Percentiles rank a stretch among this genome's conserved stretches.
These are phyloP conservation scores for Paecilomyces niveus DNA, from an alignment of 2,329 filamentous ascomycete species.

Conservation along the genomic window DNA sequence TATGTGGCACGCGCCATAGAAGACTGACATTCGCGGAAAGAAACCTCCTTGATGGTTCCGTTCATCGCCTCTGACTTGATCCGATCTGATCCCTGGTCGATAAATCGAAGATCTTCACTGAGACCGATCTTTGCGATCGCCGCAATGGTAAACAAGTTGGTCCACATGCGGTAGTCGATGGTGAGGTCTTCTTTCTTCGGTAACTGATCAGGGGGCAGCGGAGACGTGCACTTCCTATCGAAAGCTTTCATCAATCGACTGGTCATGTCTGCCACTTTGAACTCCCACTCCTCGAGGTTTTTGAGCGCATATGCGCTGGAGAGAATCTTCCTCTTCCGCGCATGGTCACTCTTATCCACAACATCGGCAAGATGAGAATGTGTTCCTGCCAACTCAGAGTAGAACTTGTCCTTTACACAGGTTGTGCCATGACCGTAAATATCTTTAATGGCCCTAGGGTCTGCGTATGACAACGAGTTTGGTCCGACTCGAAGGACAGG, in stretches of 20 bases:
- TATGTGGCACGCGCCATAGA: slow-evolving; percentile 5
- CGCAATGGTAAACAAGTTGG: slow-evolving; percentile 29
- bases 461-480: slow-evolving; percentile 10
- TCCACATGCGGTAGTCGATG: slow-evolving; percentile 31
- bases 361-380: slow-evolving; percentile 33
- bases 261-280: slow-evolving; percentile 32
- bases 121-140: slow-evolving; percentile 35
- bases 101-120: slow-evolving; percentile 27
- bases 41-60: slow-evolving; percentile 4
- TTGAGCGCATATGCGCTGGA: slow-evolving; percentile 33
- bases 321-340: slow-evolving; percentile 31
- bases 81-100: slow-evolving; percentile 27
- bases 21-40: slow-evolving; percentile 13
- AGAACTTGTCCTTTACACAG: slow-evolving; percentile 29
- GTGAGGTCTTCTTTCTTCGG: slow-evolving; percentile 15
- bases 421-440: slow-evolving; percentile 32
- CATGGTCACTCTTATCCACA: slow-evolving; percentile 31
- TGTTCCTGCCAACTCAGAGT: slow-evolving; percentile 20
- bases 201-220: slow-evolving; percentile 3
- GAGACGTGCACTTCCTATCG: slow-evolving; percentile 24
- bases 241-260: slow-evolving; percentile 25
- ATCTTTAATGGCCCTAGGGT: slow-evolving; percentile 19
- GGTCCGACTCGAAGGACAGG: slow-evolving; percentile 14
- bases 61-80: slow-evolving; percentile 17
- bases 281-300: slow-evolving; percentile 35